Evolutionary conservation across 495 filamentous ascomycete species (phyloP).

Genomic region (Extremus antarcticus): DNA sequence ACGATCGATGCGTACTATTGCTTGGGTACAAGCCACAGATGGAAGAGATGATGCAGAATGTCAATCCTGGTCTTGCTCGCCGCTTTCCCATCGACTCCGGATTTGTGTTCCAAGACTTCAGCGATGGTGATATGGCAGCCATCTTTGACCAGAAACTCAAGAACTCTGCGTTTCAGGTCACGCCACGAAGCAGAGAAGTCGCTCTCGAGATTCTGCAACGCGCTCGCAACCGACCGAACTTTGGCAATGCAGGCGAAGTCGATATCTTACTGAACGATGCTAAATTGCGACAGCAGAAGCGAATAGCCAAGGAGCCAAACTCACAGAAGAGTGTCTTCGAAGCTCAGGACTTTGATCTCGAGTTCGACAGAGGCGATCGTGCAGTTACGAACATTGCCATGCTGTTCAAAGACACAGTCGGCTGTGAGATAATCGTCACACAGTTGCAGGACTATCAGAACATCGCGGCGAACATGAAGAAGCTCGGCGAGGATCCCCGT

Average conservation of each 20-base stretch:
- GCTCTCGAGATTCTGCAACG: no score
- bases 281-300: constrained; percentile 47
- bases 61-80: no score
- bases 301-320: constrained; percentile 28
- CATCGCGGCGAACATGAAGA: constrained; percentile 40
- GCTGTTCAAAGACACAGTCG: constrained; percentile 58
- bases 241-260: constrained; percentile 53
- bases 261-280: constrained; percentile 53
- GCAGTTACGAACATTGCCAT: constrained; percentile 41
- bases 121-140: no score
- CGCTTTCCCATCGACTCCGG: no score
- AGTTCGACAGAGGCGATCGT: constrained; percentile 47
- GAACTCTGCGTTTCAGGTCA: no score
- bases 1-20: no score
- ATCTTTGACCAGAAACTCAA: no score
- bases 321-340: constrained; percentile 33
- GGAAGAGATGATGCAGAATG: no score
- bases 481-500: constrained; percentile 44
- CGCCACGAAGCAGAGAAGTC: no score
- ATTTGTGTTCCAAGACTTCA: no score
- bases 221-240: constrained; percentile 46
- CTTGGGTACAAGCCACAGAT: no score
- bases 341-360: constrained; percentile 55
- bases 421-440: constrained; percentile 50
- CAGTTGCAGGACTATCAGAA: constrained; percentile 51